These are phyloP conservation scores for Aspergillus puulaauensis DNA, from an alignment of 2,329 filamentous ascomycete species.

Conservation along the genomic window DNA sequence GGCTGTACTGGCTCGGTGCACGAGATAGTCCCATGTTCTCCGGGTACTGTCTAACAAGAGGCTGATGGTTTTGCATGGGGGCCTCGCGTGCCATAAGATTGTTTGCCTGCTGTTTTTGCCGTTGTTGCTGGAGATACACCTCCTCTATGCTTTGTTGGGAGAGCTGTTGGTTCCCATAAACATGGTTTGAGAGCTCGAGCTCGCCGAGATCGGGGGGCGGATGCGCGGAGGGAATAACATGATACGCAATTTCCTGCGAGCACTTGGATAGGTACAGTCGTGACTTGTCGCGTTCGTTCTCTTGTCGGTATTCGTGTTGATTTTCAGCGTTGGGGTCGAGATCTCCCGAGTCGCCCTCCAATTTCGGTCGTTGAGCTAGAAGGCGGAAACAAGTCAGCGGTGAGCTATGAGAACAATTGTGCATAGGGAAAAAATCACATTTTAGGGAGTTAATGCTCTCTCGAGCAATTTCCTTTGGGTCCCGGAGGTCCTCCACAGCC, in stretches of 20 bases:
- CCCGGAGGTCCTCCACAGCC: constrained; percentile 50
- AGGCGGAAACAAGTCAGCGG: neutral
- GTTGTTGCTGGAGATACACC: constrained; percentile 57
- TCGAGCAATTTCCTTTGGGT: constrained; percentile 47
- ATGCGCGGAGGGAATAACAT: constrained; percentile 64
- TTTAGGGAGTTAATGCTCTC: constrained; percentile 41
- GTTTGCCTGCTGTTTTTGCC: constrained; percentile 48
- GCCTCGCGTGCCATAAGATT: constrained; percentile 52
- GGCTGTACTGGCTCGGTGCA: constrained; percentile 45
- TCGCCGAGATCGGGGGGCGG: constrained; percentile 54
- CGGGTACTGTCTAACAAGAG: constrained; percentile 51
- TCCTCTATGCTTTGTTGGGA: constrained; percentile 59
- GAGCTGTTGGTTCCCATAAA: constrained; percentile 51
- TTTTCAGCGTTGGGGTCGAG: constrained; percentile 42
- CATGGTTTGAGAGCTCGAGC: constrained; percentile 42
- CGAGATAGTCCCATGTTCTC: constrained; percentile 41
- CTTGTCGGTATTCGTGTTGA: constrained; percentile 53
- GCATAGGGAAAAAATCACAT: neutral
- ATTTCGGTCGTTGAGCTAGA: constrained; percentile 45
- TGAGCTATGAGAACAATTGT: neutral
- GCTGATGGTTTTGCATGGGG: constrained; percentile 60
- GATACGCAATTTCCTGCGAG: constrained; percentile 67
- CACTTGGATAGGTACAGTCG: constrained; percentile 64
- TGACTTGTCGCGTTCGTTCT: constrained; percentile 62
- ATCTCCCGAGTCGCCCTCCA: constrained; percentile 47